Evolutionary conservation across 108 stramenopile genomes (phyloP), one percentile per base, ranked within the genome.

Genomic region (Conticribra guillardii): DNA sequence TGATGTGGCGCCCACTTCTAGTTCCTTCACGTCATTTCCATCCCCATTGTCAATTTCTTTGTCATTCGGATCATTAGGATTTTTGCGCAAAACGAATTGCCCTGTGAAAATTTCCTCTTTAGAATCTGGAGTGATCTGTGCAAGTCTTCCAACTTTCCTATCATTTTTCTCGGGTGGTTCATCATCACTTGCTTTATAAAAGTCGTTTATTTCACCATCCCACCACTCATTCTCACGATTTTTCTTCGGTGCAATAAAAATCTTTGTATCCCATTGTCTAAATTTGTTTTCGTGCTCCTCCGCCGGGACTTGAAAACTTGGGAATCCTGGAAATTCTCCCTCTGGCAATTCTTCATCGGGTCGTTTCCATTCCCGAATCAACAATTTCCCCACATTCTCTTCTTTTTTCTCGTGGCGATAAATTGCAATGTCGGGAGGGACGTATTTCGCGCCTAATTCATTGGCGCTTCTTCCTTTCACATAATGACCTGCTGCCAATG

Each of bases 371-470:
- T 59, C 48, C 1, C 16, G 3, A 21, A 49, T 34, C 18, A 46
- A 32, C 69, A 70, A 70, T 23, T 70, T 70, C 0, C 59, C 59
- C 48, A 68, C 67, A 19, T 47, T 18, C 1, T 60, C 32, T 41
- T 33, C 33, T 0, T 52, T 21, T 2, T 58, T 29, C 5, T 46
- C 19, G 31, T 41, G 30, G 23, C 0, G 17, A 34, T 52, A 21
- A 11, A 30, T 4, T 29, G 31, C 18, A 0, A 53, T 51, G 7
- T 70, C 48, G 0, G 69, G 69, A 37, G 69, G 49, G 1, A 50
- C 15, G 24, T 70, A 70, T 33, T 70, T 70, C 32, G 69, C 69
- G 3, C 26, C 69, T 49, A 70, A 60, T 27, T 70, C 69, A 17
- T 70, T 58, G 0, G 69, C 58, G n/a, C 48, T 60, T 52, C 24